Conservation (phyloP, 2,329 filamentous ascomycete genomes). For the Fusarium tuaranense region DNA sequence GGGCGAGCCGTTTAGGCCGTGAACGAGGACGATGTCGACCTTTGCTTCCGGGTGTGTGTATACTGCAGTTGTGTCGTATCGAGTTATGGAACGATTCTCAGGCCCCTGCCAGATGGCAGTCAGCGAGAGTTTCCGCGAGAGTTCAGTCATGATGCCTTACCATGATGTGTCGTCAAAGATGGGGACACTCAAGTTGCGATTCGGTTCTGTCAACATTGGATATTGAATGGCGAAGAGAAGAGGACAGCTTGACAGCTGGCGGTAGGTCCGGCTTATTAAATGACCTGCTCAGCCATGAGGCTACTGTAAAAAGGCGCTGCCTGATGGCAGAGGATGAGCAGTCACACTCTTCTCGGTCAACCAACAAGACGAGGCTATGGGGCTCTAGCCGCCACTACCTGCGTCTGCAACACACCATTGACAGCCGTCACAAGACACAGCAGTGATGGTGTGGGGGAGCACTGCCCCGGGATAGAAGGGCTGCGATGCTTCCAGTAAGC, state of each 20-base stretch:
- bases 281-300: conserved; percentile 15
- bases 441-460: conserved; percentile 20
- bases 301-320: conserved; percentile 22
- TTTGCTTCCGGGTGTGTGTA: conserved; percentile 69
- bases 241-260: not conserved
- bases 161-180: conserved; percentile 39
- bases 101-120: conserved; percentile 51
- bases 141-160: conserved; percentile 26
- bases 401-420: conserved; percentile 7
- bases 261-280: conserved; percentile 21
- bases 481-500: not conserved
- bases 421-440: conserved; percentile 29
- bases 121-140: not conserved
- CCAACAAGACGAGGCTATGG: conserved; percentile 9
- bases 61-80: conserved; percentile 70
- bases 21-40: conserved; percentile 76
- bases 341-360: conserved; percentile 13
- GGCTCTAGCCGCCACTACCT: not conserved
- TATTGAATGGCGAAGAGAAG: not conserved
- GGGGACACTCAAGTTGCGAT: conserved; percentile 13
- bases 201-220: conserved; percentile 28
- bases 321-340: conserved; percentile 4
- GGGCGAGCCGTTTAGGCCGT: conserved; percentile 76
- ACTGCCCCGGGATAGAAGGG: conserved; percentile 2
- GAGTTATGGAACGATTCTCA: conserved; percentile 47